A percentile compares a stretch with the other conserved stretches of the same genome.
Conservation (phyloP, 192 early-diverging fungal genomes). For the Chytriomyces sp. region DNA sequence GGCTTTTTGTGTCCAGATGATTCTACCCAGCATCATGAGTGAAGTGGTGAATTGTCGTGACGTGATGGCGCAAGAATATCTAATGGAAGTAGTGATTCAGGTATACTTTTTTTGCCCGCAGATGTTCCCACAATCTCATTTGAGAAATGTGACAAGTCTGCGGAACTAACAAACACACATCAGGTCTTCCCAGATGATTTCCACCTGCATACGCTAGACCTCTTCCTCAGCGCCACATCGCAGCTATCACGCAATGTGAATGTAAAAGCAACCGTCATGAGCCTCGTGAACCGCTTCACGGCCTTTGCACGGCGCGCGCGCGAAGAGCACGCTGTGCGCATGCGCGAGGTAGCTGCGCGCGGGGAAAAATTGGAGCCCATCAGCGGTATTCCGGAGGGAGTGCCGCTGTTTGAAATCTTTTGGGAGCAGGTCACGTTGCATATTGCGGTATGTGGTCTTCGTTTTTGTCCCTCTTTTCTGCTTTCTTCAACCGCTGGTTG, state of each 20-base stretch:
- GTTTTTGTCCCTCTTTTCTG: not conserved
- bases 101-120: slow-evolving; percentile 79
- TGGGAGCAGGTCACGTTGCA: slow-evolving; percentile 94
- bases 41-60: slow-evolving; percentile 98
- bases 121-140: slow-evolving; percentile 79
- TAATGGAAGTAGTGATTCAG: slow-evolving; percentile 99
- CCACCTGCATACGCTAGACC: slow-evolving; percentile 87
- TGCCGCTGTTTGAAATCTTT: slow-evolving; percentile 93
- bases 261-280: slow-evolving; percentile 95
- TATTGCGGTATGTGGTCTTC: slow-evolving; percentile 62
- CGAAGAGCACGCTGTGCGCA: slow-evolving; percentile 39
- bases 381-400: slow-evolving; percentile 83
- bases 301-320: slow-evolving; percentile 79
- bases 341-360: slow-evolving; percentile 15
- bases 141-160: too few species aligned
- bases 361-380: slow-evolving; percentile 48
- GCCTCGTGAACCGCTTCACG: slow-evolving; percentile 90
- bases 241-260: slow-evolving; percentile 91
- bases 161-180: not conserved
- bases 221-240: slow-evolving; percentile 87
- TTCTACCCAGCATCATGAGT: slow-evolving; percentile 90
- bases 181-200: slow-evolving; percentile 96
- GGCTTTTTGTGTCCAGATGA: slow-evolving; percentile 45
- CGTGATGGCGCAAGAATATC: slow-evolving; percentile 98
- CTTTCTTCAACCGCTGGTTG: slow-evolving; percentile 29